Conservation (phyloP, 441 rosid species). For the Populus tomentosa region DNA sequence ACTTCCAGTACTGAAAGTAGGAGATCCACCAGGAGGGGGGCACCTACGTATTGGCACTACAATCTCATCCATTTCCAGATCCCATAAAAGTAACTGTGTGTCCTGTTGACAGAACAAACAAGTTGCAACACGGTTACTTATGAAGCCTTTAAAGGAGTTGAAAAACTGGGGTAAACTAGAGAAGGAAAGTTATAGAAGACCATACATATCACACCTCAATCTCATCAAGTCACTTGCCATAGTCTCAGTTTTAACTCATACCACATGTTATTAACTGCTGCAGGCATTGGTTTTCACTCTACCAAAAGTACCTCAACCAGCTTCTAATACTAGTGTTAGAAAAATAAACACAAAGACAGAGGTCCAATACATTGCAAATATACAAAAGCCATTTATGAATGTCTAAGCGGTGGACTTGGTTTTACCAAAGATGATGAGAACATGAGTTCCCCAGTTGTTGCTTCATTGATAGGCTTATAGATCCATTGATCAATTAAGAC, state of each 20-base stretch:
- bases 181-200: neutral
- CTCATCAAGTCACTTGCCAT: conserved; percentile 1
- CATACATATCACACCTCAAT: neutral
- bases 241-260: conserved; percentile 13
- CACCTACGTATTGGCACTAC: conserved; percentile 90
- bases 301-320: neutral
- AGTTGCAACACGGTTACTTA: conserved; percentile 9
- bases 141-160: neutral
- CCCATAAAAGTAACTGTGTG: conserved; percentile 93
- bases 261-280: neutral
- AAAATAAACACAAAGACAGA: neutral
- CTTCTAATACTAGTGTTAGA: neutral
- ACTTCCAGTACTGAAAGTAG: conserved; percentile 90
- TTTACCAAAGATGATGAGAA: neutral
- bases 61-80: conserved; percentile 93
- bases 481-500: neutral
- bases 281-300: neutral
- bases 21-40: conserved; percentile 90
- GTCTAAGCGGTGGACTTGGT: neutral
- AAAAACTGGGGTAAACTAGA: neutral
- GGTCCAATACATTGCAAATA: neutral
- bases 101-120: conserved; percentile 48
- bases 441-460: neutral
- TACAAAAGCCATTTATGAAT: neutral
- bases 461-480: neutral